These are phyloP conservation scores for Cenchrus americanus DNA, from an alignment of 176 grass and related monocot genomes.

Conservation along the genomic window DNA sequence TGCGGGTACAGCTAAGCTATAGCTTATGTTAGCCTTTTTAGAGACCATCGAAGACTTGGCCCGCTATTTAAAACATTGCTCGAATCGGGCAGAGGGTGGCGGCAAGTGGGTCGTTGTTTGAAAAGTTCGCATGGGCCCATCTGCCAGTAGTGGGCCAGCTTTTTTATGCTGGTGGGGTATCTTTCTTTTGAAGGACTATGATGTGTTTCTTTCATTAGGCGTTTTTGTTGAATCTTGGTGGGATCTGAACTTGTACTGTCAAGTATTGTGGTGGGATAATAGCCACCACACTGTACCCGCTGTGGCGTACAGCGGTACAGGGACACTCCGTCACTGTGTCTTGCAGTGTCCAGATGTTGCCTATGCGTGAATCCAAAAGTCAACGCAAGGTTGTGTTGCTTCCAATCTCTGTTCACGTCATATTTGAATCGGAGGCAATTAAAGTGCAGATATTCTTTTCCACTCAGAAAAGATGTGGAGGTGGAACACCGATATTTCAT, in stretches of 20 bases:
- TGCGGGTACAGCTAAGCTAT: too few relatives aligned
- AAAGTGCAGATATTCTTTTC: not conserved
- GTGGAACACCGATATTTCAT: not conserved
- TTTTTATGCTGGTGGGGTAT: not conserved
- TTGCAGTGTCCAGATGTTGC: not conserved
- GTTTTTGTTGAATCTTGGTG: not conserved
- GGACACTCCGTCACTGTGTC: not conserved
- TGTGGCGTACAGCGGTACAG: not conserved
- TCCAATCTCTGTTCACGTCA: not conserved
- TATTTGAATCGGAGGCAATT: not conserved
- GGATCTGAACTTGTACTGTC: not conserved
- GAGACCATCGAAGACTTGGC: too few relatives aligned
- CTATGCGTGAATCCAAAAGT: not conserved
- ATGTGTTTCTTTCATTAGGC: not conserved
- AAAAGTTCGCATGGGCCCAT: not conserved
- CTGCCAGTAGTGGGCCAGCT: not conserved
- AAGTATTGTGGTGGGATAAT: not conserved
- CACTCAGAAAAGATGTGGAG: not conserved
- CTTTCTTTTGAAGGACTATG: too few relatives aligned
- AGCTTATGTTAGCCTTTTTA: too few relatives aligned
- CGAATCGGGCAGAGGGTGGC: not conserved
- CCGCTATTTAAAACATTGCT: not conserved
- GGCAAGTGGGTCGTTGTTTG: conserved; percentile 25
- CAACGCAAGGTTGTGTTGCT: not conserved
- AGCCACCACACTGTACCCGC: not conserved